phyloP scores from a whole-genome alignment of 2,329 filamentous ascomycete species.

The Mariannaea elegans region DNA sequence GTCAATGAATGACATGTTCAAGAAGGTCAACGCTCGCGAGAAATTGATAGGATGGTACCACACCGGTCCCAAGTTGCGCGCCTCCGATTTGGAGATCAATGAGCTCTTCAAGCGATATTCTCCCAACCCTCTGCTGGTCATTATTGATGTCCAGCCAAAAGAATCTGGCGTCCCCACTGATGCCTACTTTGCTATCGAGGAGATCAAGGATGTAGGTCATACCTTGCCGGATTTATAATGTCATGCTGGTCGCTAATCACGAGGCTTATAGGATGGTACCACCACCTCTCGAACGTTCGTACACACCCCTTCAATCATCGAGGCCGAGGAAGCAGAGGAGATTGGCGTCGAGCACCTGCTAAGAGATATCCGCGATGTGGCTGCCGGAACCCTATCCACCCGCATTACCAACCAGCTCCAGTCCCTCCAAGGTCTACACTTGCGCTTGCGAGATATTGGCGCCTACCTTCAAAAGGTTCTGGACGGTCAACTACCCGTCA shows the following conservation, averaged over 20 bases:
- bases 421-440: conserved; percentile 93
- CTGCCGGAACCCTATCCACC: conserved; percentile 94
- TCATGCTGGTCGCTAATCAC: neutral
- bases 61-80: conserved; percentile 94
- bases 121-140: conserved; percentile 93
- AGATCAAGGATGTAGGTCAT: conserved; percentile 93
- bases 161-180: conserved; percentile 97
- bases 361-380: conserved; percentile 97
- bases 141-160: conserved; percentile 98
- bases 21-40: conserved; percentile 98
- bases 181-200: conserved; percentile 98
- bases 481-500: conserved; percentile 90
- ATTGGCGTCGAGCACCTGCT: conserved; percentile 98
- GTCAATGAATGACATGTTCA: conserved; percentile 99
- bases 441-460: conserved; percentile 93
- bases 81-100: conserved; percentile 98
- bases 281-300: conserved; percentile 98
- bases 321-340: conserved; percentile 98
- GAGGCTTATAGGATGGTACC: conserved; percentile 81
- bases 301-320: conserved; percentile 97
- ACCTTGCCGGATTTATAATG: neutral
- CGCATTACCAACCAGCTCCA: conserved; percentile 98
- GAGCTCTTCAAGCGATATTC: conserved; percentile 99
- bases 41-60: conserved; percentile 99
- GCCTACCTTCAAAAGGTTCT: conserved; percentile 96